Base-by-base conservation (phyloP, 106 monocot species). In the Dactylorhiza incarnata region DNA sequence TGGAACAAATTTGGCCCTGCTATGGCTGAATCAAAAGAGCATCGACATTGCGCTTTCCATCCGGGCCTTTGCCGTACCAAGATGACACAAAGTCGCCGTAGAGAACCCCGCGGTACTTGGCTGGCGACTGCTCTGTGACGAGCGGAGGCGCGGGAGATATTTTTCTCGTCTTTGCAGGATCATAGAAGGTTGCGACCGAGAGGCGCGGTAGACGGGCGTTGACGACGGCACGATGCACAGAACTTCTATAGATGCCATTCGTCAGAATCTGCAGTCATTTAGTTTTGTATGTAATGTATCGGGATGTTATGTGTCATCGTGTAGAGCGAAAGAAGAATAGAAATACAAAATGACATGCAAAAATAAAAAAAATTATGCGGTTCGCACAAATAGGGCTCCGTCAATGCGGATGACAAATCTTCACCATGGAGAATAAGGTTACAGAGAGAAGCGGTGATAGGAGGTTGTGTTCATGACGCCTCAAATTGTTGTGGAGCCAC, bases 171-270 rank as follows among this genome's bases (percentile, higher is more conserved):
- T 89, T 93, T 7, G 93, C 72, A 43, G 95, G 95, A 59, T 96
- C 96, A 70, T 96, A 86, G 75, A 96, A 96, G 67, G 96, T 89
- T 8, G 90, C 85, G 71, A 93, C 82, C 48, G 93, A 96, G 13
- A 96, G 76, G 22, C 96, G 83, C 11, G 89, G 80, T 25, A 43
- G 82, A 12, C 75, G 22, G 15, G 78, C 47, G 79, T 95, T 95
- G 56, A 95, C 92, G 23, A 87, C 37, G 44, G 95, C 95, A 73
- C 95, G 88, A 77, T 96, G 95, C 73, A 84, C 75, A 7, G 88
- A 55, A 71, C 95, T 96, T 71, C 46, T 84, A 46, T 90, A 93
- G 55, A 75, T 55, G 23, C 95, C 95, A 76, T 95, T 95, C 65
- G 76, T 90, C 58, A 96, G 86, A 48, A 96, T 82, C 95, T 93